Base-by-base conservation (phyloP, 208 protist genomes). In the Crithidia sp. region DNA sequence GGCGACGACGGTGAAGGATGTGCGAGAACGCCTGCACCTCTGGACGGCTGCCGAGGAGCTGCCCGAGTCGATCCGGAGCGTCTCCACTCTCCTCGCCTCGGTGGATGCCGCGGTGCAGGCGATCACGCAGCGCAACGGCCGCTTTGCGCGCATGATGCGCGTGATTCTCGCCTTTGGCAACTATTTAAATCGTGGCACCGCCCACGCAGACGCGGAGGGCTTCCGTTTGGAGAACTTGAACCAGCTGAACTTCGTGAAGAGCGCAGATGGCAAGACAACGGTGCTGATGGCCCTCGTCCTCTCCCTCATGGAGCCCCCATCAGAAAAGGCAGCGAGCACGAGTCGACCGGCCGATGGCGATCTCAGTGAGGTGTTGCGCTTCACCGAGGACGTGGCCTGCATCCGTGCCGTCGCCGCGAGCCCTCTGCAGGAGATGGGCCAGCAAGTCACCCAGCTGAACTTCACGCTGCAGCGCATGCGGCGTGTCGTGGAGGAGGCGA, bases 181-280 rank as follows among this genome's bases (percentile, higher is more conserved):
- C 73, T 88, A 87, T 65, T 78, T 95, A 68, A 95, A 95, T 49
- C 67, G 78, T 3, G 86, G 84, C 55, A 93, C 86, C n/a, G 40
- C 76, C 8, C 77, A 95, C 80, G 86, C 74, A 9, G 78, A 87
- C 64, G 88, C 90, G 2, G 58, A 69, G 36, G 90, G 85, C 28
- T 95, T 95, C 59, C 86, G 85, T 43, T 73, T 95, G 14, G 87
- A 95, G 52, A 92, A 80, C 58, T 67, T 95, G 9, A 86, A 60
- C 60, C 86, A 92, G 67, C 77, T 95, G 61, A 85, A 74, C 71
- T 81, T 92, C 44, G 83, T 93, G 56, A 92, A 93, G 75, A 83
- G 81, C 17, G 77, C 83, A 0, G 88, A 95, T 57, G 90, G 90
- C 39, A 89, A 88, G 71, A 87, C 86, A n/a, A 92, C 85, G 13